phyloP scores from a whole-genome alignment of 2,329 filamentous ascomycete species.

The Cladophialophora psammophila region DNA sequence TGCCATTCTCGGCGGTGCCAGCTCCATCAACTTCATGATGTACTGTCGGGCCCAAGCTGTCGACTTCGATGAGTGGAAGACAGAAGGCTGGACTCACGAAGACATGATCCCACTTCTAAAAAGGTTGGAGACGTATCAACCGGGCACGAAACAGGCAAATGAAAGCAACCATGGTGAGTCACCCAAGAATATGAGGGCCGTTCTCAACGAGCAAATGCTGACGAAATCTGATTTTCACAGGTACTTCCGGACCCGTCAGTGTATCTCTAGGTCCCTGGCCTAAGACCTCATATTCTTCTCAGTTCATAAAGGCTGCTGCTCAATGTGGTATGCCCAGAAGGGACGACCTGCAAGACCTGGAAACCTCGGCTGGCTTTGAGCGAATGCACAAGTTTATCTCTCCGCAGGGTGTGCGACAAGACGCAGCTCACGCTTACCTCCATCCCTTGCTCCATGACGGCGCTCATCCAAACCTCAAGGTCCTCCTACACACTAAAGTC shows the following conservation, averaged over 20 bases:
- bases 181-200: not conserved
- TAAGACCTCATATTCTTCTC: conserved; percentile 65
- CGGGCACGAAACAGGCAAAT: conserved; percentile 7
- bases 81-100: conserved; percentile 31
- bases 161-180: conserved; percentile 12
- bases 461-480: conserved; percentile 63
- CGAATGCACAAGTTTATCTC: conserved; percentile 59
- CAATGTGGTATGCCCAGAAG: not conserved
- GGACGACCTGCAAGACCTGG: conserved; percentile 2
- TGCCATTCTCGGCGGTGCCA: conserved; percentile 67
- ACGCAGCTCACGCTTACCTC: conserved; percentile 62
- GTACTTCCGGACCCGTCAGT: not conserved
- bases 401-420: conserved; percentile 62
- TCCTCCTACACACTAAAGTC: conserved; percentile 65
- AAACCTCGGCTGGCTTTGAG: conserved; percentile 36
- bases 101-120: conserved; percentile 28
- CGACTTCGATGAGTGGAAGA: conserved; percentile 59
- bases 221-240: not conserved
- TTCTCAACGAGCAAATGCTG: not conserved
- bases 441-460: conserved; percentile 60
- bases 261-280: conserved; percentile 35
- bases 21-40: conserved; percentile 67
- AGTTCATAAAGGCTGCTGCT: not conserved
- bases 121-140: conserved; percentile 24
- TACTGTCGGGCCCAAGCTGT: conserved; percentile 48